Conservation (phyloP, 352 stramenopile species). For the Phytophthora palmivora region DNA sequence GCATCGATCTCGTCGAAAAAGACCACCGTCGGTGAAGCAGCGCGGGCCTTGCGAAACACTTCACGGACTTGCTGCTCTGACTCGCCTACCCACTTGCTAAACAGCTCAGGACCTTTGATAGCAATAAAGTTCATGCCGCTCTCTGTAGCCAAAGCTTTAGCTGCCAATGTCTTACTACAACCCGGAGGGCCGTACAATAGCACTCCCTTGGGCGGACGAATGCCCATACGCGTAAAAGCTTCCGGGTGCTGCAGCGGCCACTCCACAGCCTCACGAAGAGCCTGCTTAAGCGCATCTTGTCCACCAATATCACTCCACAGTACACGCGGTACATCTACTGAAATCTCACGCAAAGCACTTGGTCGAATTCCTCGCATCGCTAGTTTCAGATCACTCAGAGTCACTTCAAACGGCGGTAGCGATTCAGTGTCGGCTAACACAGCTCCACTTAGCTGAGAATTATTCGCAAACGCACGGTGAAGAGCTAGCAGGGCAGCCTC, state of each 20-base stretch:
- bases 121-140: constrained; percentile 99
- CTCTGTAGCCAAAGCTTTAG: constrained; percentile 99
- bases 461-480: constrained; percentile 50
- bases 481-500: constrained; percentile 77
- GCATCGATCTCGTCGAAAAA: constrained; percentile 99
- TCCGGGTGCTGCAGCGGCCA: constrained; percentile 97
- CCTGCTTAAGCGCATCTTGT: constrained; percentile 97
- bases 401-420: constrained; percentile 57
- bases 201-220: constrained; percentile 96
- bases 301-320: constrained; percentile 98
- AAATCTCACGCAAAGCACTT: constrained; percentile 96
- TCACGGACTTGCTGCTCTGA: constrained; percentile 96
- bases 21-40: constrained; percentile 94
- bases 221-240: constrained; percentile 98
- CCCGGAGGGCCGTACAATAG: constrained; percentile 98
- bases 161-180: constrained; percentile 99
- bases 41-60: constrained; percentile 95
- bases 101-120: constrained; percentile 98
- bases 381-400: constrained; percentile 89
- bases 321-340: constrained; percentile 96
- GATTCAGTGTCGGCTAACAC: constrained; percentile 20
- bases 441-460: constrained; percentile 15
- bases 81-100: constrained; percentile 99
- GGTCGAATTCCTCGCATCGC: constrained; percentile 94
- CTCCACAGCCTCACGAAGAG: constrained; percentile 98